Conservation (phyloP, 345 rosid species). For the Raphanus raphanistrum region DNA sequence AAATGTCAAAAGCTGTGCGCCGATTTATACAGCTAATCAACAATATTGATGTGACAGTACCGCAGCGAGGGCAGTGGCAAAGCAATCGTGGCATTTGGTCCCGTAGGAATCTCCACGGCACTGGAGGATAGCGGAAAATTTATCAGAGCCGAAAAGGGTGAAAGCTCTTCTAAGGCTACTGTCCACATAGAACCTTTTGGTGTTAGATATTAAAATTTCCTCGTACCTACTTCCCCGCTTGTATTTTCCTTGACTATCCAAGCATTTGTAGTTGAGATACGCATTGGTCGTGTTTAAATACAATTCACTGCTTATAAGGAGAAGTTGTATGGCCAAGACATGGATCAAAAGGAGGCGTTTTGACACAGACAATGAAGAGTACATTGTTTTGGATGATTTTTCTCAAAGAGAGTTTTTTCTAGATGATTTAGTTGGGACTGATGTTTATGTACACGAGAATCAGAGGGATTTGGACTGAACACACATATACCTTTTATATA, state of each 20-base stretch:
- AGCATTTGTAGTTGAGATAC: background rate
- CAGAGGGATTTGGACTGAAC: background rate
- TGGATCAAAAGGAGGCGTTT: background rate
- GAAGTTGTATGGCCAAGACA: slow-evolving; percentile 4
- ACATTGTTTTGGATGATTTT: background rate
- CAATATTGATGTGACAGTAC: slow-evolving; percentile 2
- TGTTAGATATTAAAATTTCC: background rate
- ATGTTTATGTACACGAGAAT: background rate
- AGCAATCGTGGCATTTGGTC: background rate
- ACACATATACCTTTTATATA: background rate
- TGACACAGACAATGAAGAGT: background rate
- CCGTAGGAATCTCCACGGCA: background rate
- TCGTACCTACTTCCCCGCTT: background rate
- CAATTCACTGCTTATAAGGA: background rate
- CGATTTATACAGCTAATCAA: background rate
- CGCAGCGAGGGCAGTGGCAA: background rate
- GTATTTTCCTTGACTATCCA: background rate
- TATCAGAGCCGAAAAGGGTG: too few species aligned
- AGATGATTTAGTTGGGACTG: background rate
- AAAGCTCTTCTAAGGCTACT: too few species aligned
- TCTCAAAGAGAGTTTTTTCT: background rate
- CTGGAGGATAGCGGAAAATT: background rate
- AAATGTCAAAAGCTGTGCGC: background rate
- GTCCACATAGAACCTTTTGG: too few species aligned
- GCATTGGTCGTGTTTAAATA: background rate